A percentile compares a stretch with the other conserved stretches of the same genome.
These are phyloP conservation scores for Adansonia rubrostipa DNA, from an alignment of 441 rosid species.

Conservation along the genomic window DNA sequence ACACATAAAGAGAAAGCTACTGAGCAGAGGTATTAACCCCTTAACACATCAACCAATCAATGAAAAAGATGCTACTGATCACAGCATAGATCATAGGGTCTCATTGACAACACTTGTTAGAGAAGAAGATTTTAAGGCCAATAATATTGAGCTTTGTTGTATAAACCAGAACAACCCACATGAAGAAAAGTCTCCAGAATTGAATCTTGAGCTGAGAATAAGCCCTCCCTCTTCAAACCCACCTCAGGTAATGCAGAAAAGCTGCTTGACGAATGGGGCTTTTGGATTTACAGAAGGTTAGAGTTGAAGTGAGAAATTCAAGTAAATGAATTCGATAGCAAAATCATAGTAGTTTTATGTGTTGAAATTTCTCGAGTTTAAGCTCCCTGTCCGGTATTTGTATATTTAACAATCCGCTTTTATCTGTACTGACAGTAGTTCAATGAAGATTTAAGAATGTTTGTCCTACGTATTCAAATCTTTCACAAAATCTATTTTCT, in stretches of 20 bases:
- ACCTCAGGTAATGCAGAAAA: neutral
- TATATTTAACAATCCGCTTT: neutral
- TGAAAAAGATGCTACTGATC: conserved; percentile 2
- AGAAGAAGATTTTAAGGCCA: conserved; percentile 18
- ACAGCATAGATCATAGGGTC: no score
- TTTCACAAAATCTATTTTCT: neutral
- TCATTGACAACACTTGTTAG: no score
- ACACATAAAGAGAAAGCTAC: conserved; percentile 82
- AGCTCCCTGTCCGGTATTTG: neutral
- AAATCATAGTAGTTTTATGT: neutral
- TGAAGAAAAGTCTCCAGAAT: conserved; percentile 27
- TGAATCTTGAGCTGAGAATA: conserved; percentile 46
- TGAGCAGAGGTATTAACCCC: conserved; percentile 86
- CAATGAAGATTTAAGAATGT: neutral
- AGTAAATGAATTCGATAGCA: neutral
- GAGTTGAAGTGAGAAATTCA: neutral
- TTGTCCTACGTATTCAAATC: neutral
- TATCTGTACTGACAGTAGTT: neutral
- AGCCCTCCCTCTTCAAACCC: conserved; percentile 39
- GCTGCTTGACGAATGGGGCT: neutral
- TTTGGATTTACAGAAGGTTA: neutral
- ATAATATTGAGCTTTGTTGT: neutral
- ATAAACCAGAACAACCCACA: conserved; percentile 22
- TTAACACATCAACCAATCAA: conserved; percentile 63
- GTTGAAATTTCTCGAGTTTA: neutral